Evolutionary conservation across 345 rosid species (phyloP).

Genomic region (Eucalyptus marginata): DNA sequence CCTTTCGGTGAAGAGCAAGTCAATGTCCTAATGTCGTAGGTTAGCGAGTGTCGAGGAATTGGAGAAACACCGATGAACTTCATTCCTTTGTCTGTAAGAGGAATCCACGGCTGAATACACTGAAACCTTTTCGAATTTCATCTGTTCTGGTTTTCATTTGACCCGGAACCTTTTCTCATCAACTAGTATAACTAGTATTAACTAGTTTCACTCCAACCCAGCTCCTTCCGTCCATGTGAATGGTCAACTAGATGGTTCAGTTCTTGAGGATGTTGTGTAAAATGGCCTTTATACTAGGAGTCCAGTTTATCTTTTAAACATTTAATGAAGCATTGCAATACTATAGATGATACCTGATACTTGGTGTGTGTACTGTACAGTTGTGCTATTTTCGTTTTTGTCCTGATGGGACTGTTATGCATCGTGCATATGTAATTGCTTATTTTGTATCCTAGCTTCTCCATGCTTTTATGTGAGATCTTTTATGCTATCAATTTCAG

Average conservation of each 20-base stretch:
- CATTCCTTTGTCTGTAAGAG: not conserved
- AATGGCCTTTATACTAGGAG: not conserved
- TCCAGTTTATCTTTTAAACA: not conserved
- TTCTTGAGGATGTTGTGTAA: not conserved
- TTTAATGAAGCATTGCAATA: not conserved
- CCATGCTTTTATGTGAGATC: not conserved
- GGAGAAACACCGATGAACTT: not conserved
- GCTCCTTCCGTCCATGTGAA: not conserved
- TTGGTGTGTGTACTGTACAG: not conserved
- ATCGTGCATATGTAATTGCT: not conserved
- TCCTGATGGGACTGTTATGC: not conserved
- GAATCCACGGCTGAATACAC: not conserved
- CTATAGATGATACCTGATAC: not conserved
- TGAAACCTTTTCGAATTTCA: not conserved
- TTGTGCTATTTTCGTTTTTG: not conserved
- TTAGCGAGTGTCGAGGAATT: not conserved
- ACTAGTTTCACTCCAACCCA: not conserved
- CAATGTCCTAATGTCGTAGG: not conserved
- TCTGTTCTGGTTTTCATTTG: not conserved
- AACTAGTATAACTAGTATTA: not conserved
- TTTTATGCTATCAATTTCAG: conserved; percentile 16
- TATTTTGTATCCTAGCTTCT: not conserved
- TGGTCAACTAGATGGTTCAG: not conserved
- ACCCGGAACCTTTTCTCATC: not conserved
- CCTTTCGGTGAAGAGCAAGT: not conserved